Evolutionary conservation across 2,329 filamentous ascomycete species (phyloP).

Genomic region (Rugonectria rugulosa): DNA sequence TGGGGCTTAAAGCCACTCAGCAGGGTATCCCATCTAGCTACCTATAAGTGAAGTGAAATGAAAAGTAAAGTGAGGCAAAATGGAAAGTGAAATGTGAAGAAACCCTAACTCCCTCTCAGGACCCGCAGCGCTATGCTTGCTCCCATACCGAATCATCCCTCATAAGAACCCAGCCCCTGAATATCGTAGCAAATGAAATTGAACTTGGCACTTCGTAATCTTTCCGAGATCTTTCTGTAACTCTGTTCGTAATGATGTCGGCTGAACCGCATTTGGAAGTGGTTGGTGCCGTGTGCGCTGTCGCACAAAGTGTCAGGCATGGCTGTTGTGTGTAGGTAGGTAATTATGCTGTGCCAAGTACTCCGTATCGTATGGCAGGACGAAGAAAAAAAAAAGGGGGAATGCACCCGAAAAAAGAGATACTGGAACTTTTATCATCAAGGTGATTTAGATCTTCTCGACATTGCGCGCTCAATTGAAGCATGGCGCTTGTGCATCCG

Average conservation of each 20-base stretch:
- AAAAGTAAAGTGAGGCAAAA: too few species aligned
- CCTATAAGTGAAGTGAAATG: conserved; percentile 38
- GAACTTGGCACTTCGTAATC: conserved; percentile 4
- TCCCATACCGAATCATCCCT: conserved; percentile 38
- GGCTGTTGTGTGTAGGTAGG: conserved; percentile 19
- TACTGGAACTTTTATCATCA: conserved; percentile 21
- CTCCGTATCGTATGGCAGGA: too few species aligned
- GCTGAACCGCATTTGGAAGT: conserved; percentile 32
- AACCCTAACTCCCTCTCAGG: conserved; percentile 25
- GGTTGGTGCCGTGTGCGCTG: conserved; percentile 23
- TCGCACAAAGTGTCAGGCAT: conserved; percentile 26
- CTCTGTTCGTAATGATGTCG: conserved; percentile 31
- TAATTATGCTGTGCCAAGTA: conserved; percentile 27
- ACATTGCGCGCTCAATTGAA: conserved; percentile 68
- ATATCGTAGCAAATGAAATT: conserved; percentile 11
- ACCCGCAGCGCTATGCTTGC: conserved; percentile 25
- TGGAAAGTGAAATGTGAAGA: background rate
- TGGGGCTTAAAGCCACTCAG: conserved; percentile 27
- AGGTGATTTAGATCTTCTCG: conserved; percentile 43
- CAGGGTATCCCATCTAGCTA: conserved; percentile 52
- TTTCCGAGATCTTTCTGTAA: conserved; percentile 14
- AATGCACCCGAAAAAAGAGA: conserved; percentile 16
- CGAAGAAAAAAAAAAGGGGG: conserved; percentile 27
- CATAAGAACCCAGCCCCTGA: conserved; percentile 28
- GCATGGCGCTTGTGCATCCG: conserved; percentile 67